Percentiles rank a stretch among this genome's conserved stretches.
Conservation (phyloP, 495 filamentous ascomycete genomes). For the Hypoxylon fragiforme region DNA sequence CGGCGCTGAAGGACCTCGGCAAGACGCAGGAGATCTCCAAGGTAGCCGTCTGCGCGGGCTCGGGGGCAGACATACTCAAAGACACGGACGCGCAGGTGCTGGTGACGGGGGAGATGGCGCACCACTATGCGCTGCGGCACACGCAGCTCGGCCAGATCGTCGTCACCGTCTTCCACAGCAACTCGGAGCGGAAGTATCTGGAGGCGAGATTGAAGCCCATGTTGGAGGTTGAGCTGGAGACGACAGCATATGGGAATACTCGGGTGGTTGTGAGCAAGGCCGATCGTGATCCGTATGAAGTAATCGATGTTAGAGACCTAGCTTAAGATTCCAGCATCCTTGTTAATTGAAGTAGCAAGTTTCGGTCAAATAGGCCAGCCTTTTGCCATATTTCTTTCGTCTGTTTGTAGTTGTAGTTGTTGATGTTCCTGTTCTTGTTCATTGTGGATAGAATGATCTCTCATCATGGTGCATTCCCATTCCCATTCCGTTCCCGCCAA, state of each 20-base stretch:
- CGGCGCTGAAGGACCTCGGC: constrained; percentile 21
- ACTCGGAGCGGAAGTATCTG: constrained; percentile 84
- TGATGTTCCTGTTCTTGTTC: neutral
- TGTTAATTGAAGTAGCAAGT: no score
- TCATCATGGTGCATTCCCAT: no score
- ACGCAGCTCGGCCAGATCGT: constrained; percentile 87
- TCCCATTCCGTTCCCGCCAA: constrained; percentile 28
- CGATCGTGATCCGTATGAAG: constrained; percentile 71
- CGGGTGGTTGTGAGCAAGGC: constrained; percentile 73
- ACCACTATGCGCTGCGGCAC: constrained; percentile 85
- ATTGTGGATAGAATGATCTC: neutral
- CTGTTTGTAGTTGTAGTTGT: no score
- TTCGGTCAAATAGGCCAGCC: no score
- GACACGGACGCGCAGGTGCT: constrained; percentile 71
- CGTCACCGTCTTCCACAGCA: constrained; percentile 85
- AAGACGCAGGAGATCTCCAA: constrained; percentile 53
- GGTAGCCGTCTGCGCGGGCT: constrained; percentile 79
- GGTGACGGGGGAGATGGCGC: constrained; percentile 90
- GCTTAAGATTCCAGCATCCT: constrained; percentile 16
- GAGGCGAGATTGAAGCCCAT: constrained; percentile 67
- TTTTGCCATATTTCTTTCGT: no score
- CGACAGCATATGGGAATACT: constrained; percentile 42
- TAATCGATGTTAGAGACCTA: constrained; percentile 43
- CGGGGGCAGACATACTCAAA: constrained; percentile 73
- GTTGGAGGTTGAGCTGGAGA: constrained; percentile 58